phyloP scores from a whole-genome alignment of 2,329 filamentous ascomycete species.

The Ustilaginoidea virens region DNA sequence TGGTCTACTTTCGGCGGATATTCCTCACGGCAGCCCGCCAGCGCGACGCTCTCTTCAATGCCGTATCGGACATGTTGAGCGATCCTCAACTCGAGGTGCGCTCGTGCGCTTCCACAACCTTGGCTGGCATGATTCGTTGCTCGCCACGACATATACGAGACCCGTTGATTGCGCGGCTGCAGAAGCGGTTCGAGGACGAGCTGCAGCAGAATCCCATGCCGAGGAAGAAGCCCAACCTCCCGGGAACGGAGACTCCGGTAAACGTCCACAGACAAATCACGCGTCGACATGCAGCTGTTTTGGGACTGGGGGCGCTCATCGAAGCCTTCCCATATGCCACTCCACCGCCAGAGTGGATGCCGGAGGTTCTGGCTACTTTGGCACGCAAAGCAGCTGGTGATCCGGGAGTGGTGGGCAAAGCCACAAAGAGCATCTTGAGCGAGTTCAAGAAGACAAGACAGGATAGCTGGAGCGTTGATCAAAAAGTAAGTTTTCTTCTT shows the following conservation, averaged over 20 bases:
- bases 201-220: conserved; percentile 79
- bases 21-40: conserved; percentile 68
- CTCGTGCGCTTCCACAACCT: conserved; percentile 76
- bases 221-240: conserved; percentile 44
- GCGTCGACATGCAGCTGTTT: conserved; percentile 73
- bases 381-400: conserved; percentile 78
- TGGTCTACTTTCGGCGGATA: conserved; percentile 91
- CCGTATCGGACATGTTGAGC: conserved; percentile 89
- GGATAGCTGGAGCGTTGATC: conserved; percentile 95
- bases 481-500: conserved; percentile 54
- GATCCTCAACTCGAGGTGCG: conserved; percentile 89
- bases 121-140: conserved; percentile 96
- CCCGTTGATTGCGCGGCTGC: conserved; percentile 60
- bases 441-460: conserved; percentile 99
- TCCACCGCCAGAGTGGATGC: conserved; percentile 86
- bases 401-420: conserved; percentile 84
- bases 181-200: conserved; percentile 61
- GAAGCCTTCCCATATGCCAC: conserved; percentile 94
- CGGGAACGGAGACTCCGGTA: conserved; percentile 53
- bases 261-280: conserved; percentile 65
- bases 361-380: conserved; percentile 73
- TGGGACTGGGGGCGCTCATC: conserved; percentile 80
- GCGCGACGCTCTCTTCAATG: conserved; percentile 70
- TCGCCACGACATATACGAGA: conserved; percentile 70
- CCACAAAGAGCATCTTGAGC: conserved; percentile 81